Conservation (phyloP, 768 basidiomycete species). For the Lactarius trivialis region DNA sequence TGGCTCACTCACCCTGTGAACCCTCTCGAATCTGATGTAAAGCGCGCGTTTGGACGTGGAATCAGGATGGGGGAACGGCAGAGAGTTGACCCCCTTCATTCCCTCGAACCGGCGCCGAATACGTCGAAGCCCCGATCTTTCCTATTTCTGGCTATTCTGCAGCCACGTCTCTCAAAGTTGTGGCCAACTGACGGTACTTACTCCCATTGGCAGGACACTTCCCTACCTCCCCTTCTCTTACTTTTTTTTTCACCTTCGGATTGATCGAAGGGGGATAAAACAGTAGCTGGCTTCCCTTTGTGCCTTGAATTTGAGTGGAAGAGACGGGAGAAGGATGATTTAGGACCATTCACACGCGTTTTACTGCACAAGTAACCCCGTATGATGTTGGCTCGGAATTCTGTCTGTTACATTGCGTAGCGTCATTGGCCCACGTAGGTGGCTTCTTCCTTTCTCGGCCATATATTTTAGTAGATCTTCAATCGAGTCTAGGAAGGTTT, state of each 20-base stretch:
- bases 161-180: neutral
- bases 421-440: neutral
- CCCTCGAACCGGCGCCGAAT: neutral
- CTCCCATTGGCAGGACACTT: neutral
- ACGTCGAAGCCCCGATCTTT: neutral
- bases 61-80: neutral
- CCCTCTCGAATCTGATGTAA: neutral
- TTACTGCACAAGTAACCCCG: neutral
- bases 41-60: neutral
- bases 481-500: neutral
- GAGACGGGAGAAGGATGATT: neutral
- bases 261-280: neutral
- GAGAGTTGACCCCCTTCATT: neutral
- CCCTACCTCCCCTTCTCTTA: neutral
- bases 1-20: neutral
- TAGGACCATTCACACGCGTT: neutral
- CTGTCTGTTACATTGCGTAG: neutral
- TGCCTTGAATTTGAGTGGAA: neutral
- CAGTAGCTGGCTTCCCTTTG: neutral
- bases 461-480: neutral
- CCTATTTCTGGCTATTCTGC: neutral
- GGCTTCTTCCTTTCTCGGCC: neutral
- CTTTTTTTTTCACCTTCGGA: neutral
- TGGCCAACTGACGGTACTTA: neutral
- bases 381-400: neutral